phyloP scores from a whole-genome alignment of 306 rosid genomes.

The Cucumis melo region DNA sequence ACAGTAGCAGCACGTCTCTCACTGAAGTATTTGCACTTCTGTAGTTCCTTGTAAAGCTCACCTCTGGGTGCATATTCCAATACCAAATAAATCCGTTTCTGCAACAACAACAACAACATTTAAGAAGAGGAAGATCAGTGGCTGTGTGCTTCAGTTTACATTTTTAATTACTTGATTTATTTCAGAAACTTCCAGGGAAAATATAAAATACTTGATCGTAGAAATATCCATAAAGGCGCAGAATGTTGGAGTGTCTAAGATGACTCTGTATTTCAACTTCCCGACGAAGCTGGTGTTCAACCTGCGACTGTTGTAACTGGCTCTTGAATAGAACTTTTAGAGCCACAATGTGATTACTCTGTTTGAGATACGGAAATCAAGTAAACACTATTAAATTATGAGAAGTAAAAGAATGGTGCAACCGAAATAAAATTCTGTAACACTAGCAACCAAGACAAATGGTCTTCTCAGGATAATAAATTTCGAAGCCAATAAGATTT shows the following conservation, averaged over 20 bases:
- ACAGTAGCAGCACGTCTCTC: constrained; percentile 99
- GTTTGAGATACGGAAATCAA: constrained; percentile 14
- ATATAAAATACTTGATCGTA: constrained; percentile 64
- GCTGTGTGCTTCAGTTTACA: not conserved
- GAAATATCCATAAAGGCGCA: constrained; percentile 90
- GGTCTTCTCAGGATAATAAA: not conserved
- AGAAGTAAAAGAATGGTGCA: not conserved
- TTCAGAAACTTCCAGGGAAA: not conserved
- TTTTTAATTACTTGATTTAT: not conserved
- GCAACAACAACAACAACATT: constrained; percentile 10
- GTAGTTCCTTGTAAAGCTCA: constrained; percentile 94
- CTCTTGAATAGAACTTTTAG: constrained; percentile 90
- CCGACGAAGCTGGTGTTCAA: constrained; percentile 93
- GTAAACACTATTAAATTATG: constrained; percentile 1
- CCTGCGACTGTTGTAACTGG: constrained; percentile 98
- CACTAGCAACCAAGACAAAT: not conserved
- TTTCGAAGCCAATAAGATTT: not conserved
- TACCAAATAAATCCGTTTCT: constrained; percentile 91
- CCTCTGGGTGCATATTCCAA: constrained; percentile 98
- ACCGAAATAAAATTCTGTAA: not conserved
- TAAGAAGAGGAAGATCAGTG: not conserved
- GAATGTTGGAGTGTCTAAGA: constrained; percentile 87
- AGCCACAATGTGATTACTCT: constrained; percentile 95
- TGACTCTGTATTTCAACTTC: constrained; percentile 99
- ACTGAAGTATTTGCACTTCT: constrained; percentile 88